A percentile compares a stretch with the other conserved stretches of the same genome.
Evolutionary conservation across 2,329 filamentous ascomycete genomes (phyloP).

Genomic region (Purpureocillium lavendulum): DNA sequence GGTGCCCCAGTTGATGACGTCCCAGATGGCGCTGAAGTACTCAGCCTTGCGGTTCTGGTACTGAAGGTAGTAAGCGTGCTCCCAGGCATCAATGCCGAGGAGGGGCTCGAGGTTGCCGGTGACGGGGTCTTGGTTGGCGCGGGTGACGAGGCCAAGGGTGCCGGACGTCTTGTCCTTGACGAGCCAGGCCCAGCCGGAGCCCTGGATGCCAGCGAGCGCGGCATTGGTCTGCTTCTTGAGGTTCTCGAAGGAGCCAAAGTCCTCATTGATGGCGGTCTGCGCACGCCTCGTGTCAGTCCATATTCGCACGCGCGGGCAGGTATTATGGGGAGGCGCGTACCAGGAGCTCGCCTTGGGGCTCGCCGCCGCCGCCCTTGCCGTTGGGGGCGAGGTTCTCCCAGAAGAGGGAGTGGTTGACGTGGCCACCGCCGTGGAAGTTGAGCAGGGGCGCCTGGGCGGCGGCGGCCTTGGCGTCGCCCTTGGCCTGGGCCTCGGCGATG

Average conservation of each 20-base stretch:
- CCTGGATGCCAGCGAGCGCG: conserved; percentile 68
- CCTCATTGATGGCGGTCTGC: conserved; percentile 50
- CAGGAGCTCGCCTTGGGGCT: conserved; percentile 53
- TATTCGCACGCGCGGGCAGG: background rate
- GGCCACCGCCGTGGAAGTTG: conserved; percentile 78
- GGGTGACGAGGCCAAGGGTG: conserved; percentile 55
- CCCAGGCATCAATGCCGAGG: conserved; percentile 88
- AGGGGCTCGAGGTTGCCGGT: conserved; percentile 75
- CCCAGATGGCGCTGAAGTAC: conserved; percentile 91
- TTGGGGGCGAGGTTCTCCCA: conserved; percentile 74
- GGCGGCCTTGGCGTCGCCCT: conserved; percentile 48
- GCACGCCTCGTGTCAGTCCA: background rate
- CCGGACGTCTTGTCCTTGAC: conserved; percentile 61
- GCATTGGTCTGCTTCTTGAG: conserved; percentile 61
- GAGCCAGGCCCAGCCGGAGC: conserved; percentile 87
- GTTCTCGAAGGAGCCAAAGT: conserved; percentile 58
- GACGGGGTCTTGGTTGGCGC: conserved; percentile 86
- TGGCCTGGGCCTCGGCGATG: conserved; percentile 53
- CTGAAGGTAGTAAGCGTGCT: conserved; percentile 93
- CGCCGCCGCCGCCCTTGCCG: conserved; percentile 52
- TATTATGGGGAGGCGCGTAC: conserved; percentile 27
- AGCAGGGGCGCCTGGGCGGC: conserved; percentile 45
- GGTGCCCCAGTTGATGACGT: conserved; percentile 92
- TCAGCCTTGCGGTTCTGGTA: conserved; percentile 97
- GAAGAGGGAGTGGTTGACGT: conserved; percentile 82